Percentiles rank a stretch among this genome's conserved stretches.
Conservation (phyloP, 441 rosid genomes). For the Pelargonium australe region DNA sequence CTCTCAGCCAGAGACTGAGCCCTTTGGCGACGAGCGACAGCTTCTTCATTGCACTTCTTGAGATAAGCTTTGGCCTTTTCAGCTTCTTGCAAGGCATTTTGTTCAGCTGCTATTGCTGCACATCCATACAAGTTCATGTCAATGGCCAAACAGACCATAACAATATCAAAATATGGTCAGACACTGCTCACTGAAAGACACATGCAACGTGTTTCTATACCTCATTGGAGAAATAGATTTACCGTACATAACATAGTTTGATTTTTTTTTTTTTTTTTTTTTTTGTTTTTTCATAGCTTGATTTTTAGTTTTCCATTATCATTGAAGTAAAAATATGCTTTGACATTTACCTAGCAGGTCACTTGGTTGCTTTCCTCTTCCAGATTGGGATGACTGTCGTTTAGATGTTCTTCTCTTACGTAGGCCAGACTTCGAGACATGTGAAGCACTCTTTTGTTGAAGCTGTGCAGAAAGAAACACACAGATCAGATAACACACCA, state of each 20-base stretch:
- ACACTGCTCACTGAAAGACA: too few species aligned
- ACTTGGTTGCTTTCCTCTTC: slow-evolving; percentile 65
- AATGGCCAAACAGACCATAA: background rate
- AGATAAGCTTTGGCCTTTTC: slow-evolving; percentile 48
- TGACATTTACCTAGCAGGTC: slow-evolving; percentile 44
- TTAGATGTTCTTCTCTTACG: slow-evolving; percentile 85
- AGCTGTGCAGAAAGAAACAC: slow-evolving; percentile 34
- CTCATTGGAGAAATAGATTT: background rate
- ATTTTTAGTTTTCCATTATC: too few species aligned
- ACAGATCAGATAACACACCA: background rate
- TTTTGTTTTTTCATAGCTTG: too few species aligned
- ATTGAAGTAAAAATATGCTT: background rate
- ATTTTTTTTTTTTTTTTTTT: too few species aligned
- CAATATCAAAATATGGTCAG: background rate
- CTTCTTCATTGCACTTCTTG: slow-evolving; percentile 31
- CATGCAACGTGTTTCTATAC: background rate
- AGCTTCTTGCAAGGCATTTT: slow-evolving; percentile 33
- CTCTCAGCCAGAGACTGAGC: slow-evolving; percentile 64
- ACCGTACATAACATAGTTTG: background rate
- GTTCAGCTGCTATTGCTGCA: slow-evolving; percentile 44
- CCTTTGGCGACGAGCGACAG: slow-evolving; percentile 42
- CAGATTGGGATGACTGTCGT: slow-evolving; percentile 56
- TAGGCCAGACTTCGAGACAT: slow-evolving; percentile 48
- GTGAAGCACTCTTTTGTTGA: slow-evolving; percentile 51
- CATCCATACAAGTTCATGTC: slow-evolving; percentile 5